Evolutionary conservation across 176 grass and related monocot genomes (phyloP).

Genomic region (Oryza australiensis): DNA sequence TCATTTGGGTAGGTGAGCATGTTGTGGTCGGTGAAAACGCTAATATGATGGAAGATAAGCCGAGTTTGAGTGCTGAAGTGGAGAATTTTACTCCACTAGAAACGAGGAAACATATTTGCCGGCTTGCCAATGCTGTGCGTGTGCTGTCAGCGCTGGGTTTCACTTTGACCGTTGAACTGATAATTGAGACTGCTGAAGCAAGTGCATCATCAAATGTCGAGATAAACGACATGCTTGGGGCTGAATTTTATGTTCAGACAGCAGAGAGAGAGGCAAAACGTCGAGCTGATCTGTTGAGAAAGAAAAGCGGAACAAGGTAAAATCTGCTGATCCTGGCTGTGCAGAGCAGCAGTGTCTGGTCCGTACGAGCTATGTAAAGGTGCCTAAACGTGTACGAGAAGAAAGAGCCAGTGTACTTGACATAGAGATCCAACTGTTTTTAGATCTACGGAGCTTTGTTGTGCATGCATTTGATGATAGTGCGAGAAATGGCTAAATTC

Average conservation of each 20-base stretch:
- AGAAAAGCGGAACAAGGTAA: constrained; percentile 50
- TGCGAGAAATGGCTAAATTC: not conserved
- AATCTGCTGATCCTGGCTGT: not conserved
- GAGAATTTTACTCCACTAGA: constrained; percentile 53
- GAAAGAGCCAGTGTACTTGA: not conserved
- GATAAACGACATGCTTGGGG: constrained; percentile 79
- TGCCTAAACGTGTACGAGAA: not conserved
- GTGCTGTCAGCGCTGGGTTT: constrained; percentile 77
- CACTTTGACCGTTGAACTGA: constrained; percentile 65
- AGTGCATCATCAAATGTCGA: constrained; percentile 51
- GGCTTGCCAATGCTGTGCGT: constrained; percentile 74
- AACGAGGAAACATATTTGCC: constrained; percentile 70
- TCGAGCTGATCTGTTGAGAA: constrained; percentile 50
- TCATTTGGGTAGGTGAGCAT: constrained; percentile 93
- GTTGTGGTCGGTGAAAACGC: constrained; percentile 47
- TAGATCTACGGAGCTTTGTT: not conserved
- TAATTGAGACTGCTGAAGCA: constrained; percentile 62
- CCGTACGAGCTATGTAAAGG: not conserved
- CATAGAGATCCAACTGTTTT: not conserved
- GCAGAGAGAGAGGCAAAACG: constrained; percentile 63
- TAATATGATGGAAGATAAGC: constrained; percentile 34
- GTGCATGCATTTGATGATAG: constrained; percentile 1
- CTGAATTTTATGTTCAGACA: constrained; percentile 80
- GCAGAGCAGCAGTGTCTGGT: not conserved
- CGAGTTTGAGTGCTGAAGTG: constrained; percentile 18